Percentiles rank a stretch among this genome's conserved stretches.
These are phyloP conservation scores for Aethionema arabicum DNA, from an alignment of 345 rosid species.

Conservation along the genomic window DNA sequence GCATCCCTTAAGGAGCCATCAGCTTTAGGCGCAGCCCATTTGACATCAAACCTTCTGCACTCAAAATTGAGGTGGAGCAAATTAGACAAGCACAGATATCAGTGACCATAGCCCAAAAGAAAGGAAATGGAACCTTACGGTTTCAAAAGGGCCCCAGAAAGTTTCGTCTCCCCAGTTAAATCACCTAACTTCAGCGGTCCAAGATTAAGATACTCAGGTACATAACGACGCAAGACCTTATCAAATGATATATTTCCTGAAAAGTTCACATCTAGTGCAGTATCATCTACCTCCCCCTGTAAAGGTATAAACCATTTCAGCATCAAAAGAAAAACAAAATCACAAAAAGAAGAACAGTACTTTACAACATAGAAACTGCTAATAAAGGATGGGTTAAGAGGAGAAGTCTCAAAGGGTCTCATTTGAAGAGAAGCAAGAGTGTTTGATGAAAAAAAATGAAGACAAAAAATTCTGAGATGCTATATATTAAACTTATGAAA, in stretches of 20 bases:
- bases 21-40: slow-evolving; percentile 97
- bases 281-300: slow-evolving; percentile 94
- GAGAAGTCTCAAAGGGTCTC: too few species aligned
- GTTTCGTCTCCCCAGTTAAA: slow-evolving; percentile 88
- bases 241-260: slow-evolving; percentile 81
- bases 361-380: not conserved
- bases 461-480: slow-evolving; percentile 1
- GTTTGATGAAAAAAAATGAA: not conserved
- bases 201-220: slow-evolving; percentile 64
- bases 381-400: not conserved
- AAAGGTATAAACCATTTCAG: slow-evolving; percentile 32
- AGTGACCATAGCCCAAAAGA: slow-evolving; percentile 24
- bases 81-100: slow-evolving; percentile 25
- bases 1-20: slow-evolving; percentile 96
- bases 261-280: slow-evolving; percentile 88
- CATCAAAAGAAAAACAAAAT: slow-evolving; percentile 15
- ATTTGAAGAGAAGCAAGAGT: too few species aligned
- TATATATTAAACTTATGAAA: not conserved
- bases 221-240: slow-evolving; percentile 69
- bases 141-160: slow-evolving; percentile 90
- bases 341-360: not conserved
- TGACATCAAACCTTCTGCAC: slow-evolving; percentile 90
- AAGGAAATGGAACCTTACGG: slow-evolving; percentile 60
- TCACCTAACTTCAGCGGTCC: slow-evolving; percentile 79
- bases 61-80: slow-evolving; percentile 30